A percentile compares a stretch with the other conserved stretches of the same genome.
phyloP scores from a whole-genome alignment of 192 early-diverging fungal genomes.

The Coemansia sp. region DNA sequence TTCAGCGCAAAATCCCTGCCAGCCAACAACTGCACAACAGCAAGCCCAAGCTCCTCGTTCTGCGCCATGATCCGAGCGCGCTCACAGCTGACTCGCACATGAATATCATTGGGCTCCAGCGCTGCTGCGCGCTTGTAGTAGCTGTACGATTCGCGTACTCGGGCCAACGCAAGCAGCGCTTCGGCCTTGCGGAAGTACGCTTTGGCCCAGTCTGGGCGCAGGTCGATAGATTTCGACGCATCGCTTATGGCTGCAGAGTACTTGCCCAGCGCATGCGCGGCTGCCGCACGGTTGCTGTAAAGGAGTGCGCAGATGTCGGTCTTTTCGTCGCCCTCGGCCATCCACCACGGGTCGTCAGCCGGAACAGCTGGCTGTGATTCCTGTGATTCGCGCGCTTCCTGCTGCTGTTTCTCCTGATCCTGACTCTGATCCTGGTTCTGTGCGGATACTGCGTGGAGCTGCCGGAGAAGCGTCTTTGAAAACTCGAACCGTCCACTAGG shows the following conservation, averaged over 20 bases:
- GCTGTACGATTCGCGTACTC: slow-evolving; percentile 56
- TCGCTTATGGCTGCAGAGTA: slow-evolving; percentile 44
- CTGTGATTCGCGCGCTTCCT: neutral
- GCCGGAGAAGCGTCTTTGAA: slow-evolving; percentile 32
- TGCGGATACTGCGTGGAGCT: slow-evolving; percentile 12
- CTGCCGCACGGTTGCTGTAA: slow-evolving; percentile 48
- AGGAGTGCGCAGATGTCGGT: slow-evolving; percentile 45
- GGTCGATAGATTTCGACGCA: slow-evolving; percentile 20
- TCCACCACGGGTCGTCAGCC: slow-evolving; percentile 21
- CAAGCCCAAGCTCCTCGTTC: slow-evolving; percentile 61
- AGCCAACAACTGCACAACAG: slow-evolving; percentile 66
- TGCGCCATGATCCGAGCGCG: slow-evolving; percentile 59
- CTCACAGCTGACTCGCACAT: slow-evolving; percentile 56
- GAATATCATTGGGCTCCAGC: slow-evolving; percentile 56
- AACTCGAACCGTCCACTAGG: slow-evolving; percentile 41
- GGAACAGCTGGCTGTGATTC: slow-evolving; percentile 2
- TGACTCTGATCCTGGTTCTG: neutral
- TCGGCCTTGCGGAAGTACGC: slow-evolving; percentile 67
- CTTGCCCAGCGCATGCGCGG: slow-evolving; percentile 41
- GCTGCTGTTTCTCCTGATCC: neutral
- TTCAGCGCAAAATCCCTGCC: slow-evolving; percentile 71
- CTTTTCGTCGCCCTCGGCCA: slow-evolving; percentile 31
- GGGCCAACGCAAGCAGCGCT: slow-evolving; percentile 54
- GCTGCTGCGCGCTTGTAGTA: slow-evolving; percentile 47
- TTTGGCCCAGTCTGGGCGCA: slow-evolving; percentile 53